Percentiles rank a stretch among this genome's conserved stretches.
Conservation (phyloP, 1,284 basidiomycete genomes). For the Cronartium quercuum region DNA sequence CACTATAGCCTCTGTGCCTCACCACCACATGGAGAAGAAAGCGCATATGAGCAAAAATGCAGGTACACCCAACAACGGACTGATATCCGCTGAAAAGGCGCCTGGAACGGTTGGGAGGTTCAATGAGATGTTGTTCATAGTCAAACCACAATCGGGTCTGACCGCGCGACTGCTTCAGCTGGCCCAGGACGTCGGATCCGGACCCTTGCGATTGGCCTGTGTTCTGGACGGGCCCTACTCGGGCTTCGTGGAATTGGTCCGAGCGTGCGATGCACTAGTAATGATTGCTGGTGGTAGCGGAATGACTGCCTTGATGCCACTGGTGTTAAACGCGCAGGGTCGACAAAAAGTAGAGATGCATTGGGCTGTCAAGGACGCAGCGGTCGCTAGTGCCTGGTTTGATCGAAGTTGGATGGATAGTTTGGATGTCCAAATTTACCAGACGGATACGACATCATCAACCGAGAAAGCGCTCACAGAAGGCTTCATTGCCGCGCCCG, state of each 20-base stretch:
- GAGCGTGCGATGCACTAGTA: slow-evolving; percentile 49
- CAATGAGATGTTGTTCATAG: slow-evolving; percentile 43
- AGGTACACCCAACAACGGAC: not conserved
- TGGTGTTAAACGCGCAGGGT: not conserved
- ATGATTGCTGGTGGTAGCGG: slow-evolving; percentile 53
- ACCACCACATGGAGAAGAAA: not conserved
- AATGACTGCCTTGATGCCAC: slow-evolving; percentile 39
- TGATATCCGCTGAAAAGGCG: not conserved
- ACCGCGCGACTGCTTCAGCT: slow-evolving; percentile 45
- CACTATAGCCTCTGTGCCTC: slow-evolving; percentile 50
- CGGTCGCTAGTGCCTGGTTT: slow-evolving; percentile 14
- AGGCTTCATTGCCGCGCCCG: not conserved
- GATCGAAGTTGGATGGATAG: slow-evolving; percentile 8
- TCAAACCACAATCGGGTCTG: slow-evolving; percentile 48
- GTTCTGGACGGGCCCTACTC: slow-evolving; percentile 53
- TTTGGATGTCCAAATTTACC: slow-evolving; percentile 3
- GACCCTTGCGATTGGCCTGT: slow-evolving; percentile 43
- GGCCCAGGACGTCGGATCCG: slow-evolving; percentile 38
- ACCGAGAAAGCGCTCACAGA: not conserved
- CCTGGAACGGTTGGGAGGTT: no score
- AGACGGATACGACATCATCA: not conserved
- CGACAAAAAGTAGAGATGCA: not conserved
- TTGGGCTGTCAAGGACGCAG: slow-evolving; percentile 7
- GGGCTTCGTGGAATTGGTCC: slow-evolving; percentile 48
- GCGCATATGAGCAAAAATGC: not conserved